Evolutionary conservation across 2,329 filamentous ascomycete species (phyloP).

Genomic region (Aureobasidium mangrovei): DNA sequence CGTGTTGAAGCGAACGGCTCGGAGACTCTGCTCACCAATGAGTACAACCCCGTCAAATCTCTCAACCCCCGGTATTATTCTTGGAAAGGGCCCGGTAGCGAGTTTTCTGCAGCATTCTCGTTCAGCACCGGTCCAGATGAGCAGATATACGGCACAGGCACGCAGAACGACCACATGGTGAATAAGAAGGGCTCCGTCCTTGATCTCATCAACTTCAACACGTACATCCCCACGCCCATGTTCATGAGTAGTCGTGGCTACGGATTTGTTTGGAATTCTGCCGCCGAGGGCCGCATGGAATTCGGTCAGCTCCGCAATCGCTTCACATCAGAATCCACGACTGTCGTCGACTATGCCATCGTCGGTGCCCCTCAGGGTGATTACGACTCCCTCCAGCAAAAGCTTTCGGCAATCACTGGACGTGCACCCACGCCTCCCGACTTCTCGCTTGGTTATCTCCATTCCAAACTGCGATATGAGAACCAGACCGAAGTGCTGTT

Average conservation of each 20-base stretch:
- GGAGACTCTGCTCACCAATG: slow-evolving; percentile 31
- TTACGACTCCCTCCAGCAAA: slow-evolving; percentile 24
- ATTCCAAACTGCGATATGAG: slow-evolving; percentile 27
- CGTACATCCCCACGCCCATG: slow-evolving; percentile 25
- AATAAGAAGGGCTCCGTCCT: slow-evolving; percentile 27
- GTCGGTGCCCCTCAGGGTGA: slow-evolving; percentile 23
- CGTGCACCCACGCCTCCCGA: slow-evolving; percentile 25
- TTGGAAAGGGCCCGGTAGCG: slow-evolving; percentile 28
- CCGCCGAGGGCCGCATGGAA: slow-evolving; percentile 24
- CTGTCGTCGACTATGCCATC: slow-evolving; percentile 26
- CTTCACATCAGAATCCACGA: slow-evolving; percentile 23
- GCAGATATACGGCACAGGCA: slow-evolving; percentile 27
- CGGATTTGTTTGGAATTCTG: slow-evolving; percentile 27
- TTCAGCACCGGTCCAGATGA: slow-evolving; percentile 29
- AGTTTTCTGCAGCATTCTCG: slow-evolving; percentile 30
- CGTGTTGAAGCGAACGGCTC: slow-evolving; percentile 28
- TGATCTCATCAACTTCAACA: slow-evolving; percentile 27
- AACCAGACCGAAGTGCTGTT: slow-evolving; percentile 25
- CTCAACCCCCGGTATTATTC: slow-evolving; percentile 30
- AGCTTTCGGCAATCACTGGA: slow-evolving; percentile 23
- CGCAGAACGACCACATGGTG: slow-evolving; percentile 25
- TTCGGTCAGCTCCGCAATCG: slow-evolving; percentile 23
- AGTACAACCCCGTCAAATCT: slow-evolving; percentile 28
- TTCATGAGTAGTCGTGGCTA: slow-evolving; percentile 26
- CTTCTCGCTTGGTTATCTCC: slow-evolving; percentile 25